Evolutionary conservation across 2,329 filamentous ascomycete species (phyloP), one percentile per base, ranked within the genome.

Genomic region (Epichloe gansuensis): DNA sequence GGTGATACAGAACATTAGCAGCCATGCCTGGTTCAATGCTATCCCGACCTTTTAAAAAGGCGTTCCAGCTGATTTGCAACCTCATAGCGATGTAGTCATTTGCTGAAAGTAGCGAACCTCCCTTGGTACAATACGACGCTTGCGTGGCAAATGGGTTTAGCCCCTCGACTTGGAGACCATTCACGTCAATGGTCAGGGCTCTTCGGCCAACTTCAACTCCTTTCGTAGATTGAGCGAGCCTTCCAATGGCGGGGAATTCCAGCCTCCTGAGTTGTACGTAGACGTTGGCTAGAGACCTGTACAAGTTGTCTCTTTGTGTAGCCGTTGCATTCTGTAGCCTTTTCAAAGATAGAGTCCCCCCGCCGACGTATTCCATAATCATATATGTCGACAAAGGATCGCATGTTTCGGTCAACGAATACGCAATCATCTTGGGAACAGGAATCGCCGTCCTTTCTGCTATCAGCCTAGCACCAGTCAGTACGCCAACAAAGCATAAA

Each of bases 181-280:
- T 57, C 41, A 54, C 34, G 42, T 54, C 55, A 5, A 57, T 53
- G 1, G 53, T 51, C 25, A 50, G 39, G 34, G 52, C 39, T 17
- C 36, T 35, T 25, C 48, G 52, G 9, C 27, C 12, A 25, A 57
- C 55, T 17, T 53, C 25, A 34, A 50, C 17, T 4, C 25, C 46
- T 17, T 46, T 38, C n/a, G 49, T 1, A 31, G 9, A 21, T 3
- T 34, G 17, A 1, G 36, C 36, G 15, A 57, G 36, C n/a, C 55
- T 46, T 15, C 55, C 55, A 15, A 55, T 55, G 13, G 52, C 36
- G 5, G 51, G 50, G 35, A 57, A 57, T n/a, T 50, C 50, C 8
- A 55, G 51, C 12, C 51, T 46, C n/a, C 55, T 48, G n/a, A 57
- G 53, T 27, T 57, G 52, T n/a, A 55, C 47, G 38, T 53, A 54